A percentile compares a stretch with the other conserved stretches of the same genome.
Conservation (phyloP, 2,329 filamentous ascomycete species). For the Fusarium agapanthi region DNA sequence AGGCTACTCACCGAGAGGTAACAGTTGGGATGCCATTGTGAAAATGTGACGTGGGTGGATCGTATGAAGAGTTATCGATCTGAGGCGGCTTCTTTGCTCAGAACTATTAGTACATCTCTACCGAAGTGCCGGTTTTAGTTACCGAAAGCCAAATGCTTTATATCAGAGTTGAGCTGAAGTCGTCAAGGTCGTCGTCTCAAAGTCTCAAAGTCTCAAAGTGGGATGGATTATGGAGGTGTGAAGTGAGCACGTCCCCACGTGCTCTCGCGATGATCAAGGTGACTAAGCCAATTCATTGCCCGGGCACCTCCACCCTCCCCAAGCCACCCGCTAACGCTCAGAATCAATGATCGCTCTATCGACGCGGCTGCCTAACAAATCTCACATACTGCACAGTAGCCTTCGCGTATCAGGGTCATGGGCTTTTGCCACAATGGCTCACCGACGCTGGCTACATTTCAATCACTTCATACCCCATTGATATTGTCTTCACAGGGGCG, state of each 20-base stretch:
- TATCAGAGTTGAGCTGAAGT: conserved; percentile 14
- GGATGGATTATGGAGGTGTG: conserved; percentile 39
- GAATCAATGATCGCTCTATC: conserved; percentile 27
- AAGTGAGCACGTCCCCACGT: conserved; percentile 45
- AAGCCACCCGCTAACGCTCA: conserved; percentile 20
- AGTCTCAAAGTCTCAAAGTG: conserved; percentile 35
- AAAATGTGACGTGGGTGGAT: conserved; percentile 10
- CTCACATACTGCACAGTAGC: conserved; percentile 15
- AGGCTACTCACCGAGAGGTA: conserved; percentile 69
- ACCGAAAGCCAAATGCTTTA: background rate
- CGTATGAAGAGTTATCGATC: background rate
- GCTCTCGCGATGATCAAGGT: conserved; percentile 42
- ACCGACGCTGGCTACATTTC: conserved; percentile 28
- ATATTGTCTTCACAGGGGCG: conserved; percentile 22
- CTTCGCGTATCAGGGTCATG: conserved; percentile 33
- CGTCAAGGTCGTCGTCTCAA: conserved; percentile 27
- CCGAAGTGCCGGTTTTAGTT: background rate
- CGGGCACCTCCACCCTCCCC: background rate
- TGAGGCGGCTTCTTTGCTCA: background rate
- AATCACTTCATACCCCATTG: conserved; percentile 31
- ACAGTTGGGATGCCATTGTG: conserved; percentile 76
- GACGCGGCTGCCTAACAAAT: conserved; percentile 46
- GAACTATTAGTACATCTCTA: background rate
- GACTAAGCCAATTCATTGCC: conserved; percentile 45
- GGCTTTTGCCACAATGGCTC: conserved; percentile 37